A percentile compares a stretch with the other conserved stretches of the same genome.
phyloP scores from a whole-genome alignment of 805 yeast species.

The Debaryomyces castellii region DNA sequence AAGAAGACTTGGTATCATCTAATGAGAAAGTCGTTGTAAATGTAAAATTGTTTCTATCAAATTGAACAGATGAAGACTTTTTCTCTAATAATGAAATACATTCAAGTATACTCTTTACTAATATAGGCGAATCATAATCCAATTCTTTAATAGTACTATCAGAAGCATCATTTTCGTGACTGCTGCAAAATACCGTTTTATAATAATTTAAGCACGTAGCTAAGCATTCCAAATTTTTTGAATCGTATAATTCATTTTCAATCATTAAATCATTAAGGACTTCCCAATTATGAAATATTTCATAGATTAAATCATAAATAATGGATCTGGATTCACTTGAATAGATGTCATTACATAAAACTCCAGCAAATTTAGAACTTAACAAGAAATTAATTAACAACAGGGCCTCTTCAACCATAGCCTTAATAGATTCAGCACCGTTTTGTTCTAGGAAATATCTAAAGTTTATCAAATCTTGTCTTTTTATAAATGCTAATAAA shows the following conservation, averaged over 20 bases:
- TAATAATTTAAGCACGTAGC: constrained; percentile 16
- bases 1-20: not conserved
- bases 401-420: constrained; percentile 25
- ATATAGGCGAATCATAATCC: constrained; percentile 29
- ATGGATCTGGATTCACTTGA: constrained; percentile 20
- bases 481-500: constrained; percentile 29
- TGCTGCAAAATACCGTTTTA: constrained; percentile 15
- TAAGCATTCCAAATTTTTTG: constrained; percentile 10
- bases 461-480: constrained; percentile 14
- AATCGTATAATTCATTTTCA: constrained; percentile 1
- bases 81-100: not conserved
- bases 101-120: constrained; percentile 13
- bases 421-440: constrained; percentile 9
- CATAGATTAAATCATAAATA: constrained; percentile 30
- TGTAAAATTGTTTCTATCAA: not conserved
- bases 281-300: constrained; percentile 25
- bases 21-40: not conserved
- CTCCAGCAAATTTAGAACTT: constrained; percentile 14
- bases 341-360: not conserved
- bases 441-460: constrained; percentile 13
- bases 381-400: constrained; percentile 18
- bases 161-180: not conserved
- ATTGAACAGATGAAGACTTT: not conserved
- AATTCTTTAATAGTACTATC: constrained; percentile 20
- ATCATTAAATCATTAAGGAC: constrained; percentile 10